Evolutionary conservation across 163 green algal genomes (phyloP).

Genomic region (Smithsoniella earleae): DNA sequence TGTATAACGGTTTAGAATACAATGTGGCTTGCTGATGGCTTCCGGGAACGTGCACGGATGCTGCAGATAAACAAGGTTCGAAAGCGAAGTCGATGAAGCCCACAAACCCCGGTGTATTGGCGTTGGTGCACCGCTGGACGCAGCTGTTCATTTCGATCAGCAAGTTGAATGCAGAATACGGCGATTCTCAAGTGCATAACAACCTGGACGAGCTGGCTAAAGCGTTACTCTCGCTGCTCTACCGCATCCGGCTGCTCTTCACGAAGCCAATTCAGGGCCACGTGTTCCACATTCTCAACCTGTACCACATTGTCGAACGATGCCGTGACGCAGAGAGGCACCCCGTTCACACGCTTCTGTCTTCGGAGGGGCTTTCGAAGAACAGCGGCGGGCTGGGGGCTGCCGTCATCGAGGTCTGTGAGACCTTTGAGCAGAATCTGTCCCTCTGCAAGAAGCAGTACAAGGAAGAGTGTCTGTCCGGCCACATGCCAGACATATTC

Average conservation of each 20-base stretch:
- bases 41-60: background rate
- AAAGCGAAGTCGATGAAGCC: constrained; percentile 23
- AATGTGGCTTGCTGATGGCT: no score
- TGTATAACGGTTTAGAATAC: no score
- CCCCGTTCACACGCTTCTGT: background rate
- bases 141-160: constrained; percentile 9
- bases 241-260: background rate
- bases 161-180: constrained; percentile 20
- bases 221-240: background rate
- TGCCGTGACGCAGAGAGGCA: background rate
- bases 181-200: constrained; percentile 21
- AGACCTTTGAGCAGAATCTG: constrained; percentile 22
- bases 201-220: constrained; percentile 27
- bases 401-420: background rate
- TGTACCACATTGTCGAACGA: constrained; percentile 17
- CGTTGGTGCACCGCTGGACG: background rate
- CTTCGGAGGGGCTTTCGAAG: constrained; percentile 1
- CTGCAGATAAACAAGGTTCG: constrained; percentile 17
- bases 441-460: constrained; percentile 22
- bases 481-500: constrained; percentile 23
- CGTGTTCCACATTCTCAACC: constrained; percentile 28
- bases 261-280: constrained; percentile 25
- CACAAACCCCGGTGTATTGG: background rate
- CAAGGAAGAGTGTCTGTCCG: background rate
- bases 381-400: constrained; percentile 11